phyloP scores from a whole-genome alignment of 306 rosid species.

The Cucurbita argyrosperma region DNA sequence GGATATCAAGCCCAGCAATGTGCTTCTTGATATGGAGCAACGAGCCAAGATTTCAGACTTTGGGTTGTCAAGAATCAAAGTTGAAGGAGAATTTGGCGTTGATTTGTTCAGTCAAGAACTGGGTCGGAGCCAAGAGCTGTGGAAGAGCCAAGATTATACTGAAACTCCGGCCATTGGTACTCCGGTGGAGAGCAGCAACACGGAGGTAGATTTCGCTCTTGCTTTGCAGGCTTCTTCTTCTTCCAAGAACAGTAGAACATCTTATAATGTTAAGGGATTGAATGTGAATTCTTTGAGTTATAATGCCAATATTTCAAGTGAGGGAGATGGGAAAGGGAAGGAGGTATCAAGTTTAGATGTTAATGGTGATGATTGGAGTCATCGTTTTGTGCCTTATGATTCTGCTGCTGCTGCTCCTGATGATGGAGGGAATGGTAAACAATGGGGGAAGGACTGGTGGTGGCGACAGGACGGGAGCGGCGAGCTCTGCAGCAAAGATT shows the following conservation, averaged over 20 bases:
- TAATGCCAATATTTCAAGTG: constrained; percentile 48
- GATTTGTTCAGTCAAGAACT: constrained; percentile 90
- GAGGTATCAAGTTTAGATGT: constrained; percentile 44
- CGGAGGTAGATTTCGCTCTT: constrained; percentile 90
- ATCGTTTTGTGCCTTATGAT: constrained; percentile 62
- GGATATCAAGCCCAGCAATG: constrained; percentile 84
- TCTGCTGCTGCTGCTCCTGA: constrained; percentile 32
- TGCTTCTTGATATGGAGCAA: constrained; percentile 54
- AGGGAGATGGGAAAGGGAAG: constrained; percentile 63
- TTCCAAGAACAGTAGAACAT: constrained; percentile 45
- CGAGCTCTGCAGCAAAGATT: constrained; percentile 76
- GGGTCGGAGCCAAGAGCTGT: constrained; percentile 60
- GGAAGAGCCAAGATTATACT: constrained; percentile 67
- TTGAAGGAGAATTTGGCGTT: constrained; percentile 68
- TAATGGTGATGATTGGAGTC: constrained; percentile 56
- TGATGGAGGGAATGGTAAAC: constrained; percentile 45
- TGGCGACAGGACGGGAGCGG: constrained; percentile 86
- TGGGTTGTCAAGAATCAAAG: constrained; percentile 84
- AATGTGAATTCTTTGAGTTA: constrained; percentile 53
- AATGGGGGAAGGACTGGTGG: constrained; percentile 97
- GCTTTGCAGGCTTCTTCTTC: constrained; percentile 89
- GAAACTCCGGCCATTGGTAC: constrained; percentile 73
- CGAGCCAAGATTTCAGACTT: constrained; percentile 70
- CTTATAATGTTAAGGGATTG: constrained; percentile 41
- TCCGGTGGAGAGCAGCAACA: constrained; percentile 65